These are phyloP conservation scores for Ophiocordyceps unilateralis DNA, from an alignment of 2,329 filamentous ascomycete species.

Conservation along the genomic window DNA sequence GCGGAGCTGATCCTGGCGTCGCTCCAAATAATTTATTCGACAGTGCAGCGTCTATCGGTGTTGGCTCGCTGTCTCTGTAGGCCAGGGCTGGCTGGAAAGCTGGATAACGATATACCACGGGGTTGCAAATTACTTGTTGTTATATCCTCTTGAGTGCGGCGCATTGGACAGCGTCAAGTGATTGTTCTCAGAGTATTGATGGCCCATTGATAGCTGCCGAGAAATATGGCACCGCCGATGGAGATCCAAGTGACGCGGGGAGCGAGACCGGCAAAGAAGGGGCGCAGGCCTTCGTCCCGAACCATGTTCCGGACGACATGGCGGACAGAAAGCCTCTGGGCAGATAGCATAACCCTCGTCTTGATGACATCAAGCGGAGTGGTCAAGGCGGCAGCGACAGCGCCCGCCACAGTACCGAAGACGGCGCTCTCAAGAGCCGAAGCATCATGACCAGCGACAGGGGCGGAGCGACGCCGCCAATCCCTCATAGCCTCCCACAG, in stretches of 20 bases:
- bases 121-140: too few species aligned
- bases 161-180: not conserved
- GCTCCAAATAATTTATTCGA: too few species aligned
- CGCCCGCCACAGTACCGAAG: slow-evolving; percentile 71
- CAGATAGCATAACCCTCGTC: slow-evolving; percentile 85
- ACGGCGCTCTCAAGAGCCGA: slow-evolving; percentile 64
- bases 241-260: slow-evolving; percentile 91
- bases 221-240: slow-evolving; percentile 80
- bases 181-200: slow-evolving; percentile 46
- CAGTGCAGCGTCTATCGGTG: too few species aligned
- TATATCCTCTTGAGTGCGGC: too few species aligned
- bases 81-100: too few species aligned
- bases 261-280: slow-evolving; percentile 61
- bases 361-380: slow-evolving; percentile 94
- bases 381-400: slow-evolving; percentile 70
- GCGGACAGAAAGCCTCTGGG: slow-evolving; percentile 42
- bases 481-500: slow-evolving; percentile 88
- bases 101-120: too few species aligned
- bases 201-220: slow-evolving; percentile 84
- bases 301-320: slow-evolving; percentile 48
- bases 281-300: slow-evolving; percentile 42
- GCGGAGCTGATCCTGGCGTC: too few species aligned
- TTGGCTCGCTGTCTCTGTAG: too few species aligned
- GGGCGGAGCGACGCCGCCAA: slow-evolving; percentile 22
- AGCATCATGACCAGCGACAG: too few species aligned